Percentiles rank a stretch among this genome's conserved stretches.
phyloP scores from a whole-genome alignment of 805 yeast species.

The Ogataea nakhonphanomensis region DNA sequence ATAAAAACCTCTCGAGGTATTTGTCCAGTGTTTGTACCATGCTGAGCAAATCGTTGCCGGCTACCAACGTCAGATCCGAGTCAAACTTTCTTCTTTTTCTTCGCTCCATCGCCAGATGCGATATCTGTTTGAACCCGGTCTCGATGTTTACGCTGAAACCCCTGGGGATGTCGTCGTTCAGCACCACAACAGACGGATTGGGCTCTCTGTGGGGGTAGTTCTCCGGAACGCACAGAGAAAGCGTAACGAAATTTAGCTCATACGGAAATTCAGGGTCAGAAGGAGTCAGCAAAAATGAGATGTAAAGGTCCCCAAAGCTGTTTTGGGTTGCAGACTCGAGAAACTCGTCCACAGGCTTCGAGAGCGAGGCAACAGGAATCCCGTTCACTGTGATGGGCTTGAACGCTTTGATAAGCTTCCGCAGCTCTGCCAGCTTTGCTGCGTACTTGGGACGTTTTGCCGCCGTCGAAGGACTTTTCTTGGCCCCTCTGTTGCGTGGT shows the following conservation, averaged over 20 bases:
- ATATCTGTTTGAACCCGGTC: constrained; percentile 53
- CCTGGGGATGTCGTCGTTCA: constrained; percentile 65
- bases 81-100: constrained; percentile 18
- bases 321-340: constrained; percentile 15
- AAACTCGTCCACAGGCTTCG: constrained; percentile 19
- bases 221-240: constrained; percentile 53
- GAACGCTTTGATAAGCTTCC: constrained; percentile 18
- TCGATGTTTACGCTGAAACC: constrained; percentile 70
- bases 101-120: constrained; percentile 35
- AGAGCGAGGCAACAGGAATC: constrained; percentile 19
- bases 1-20: constrained; percentile 55
- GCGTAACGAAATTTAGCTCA: constrained; percentile 50
- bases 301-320: constrained; percentile 30
- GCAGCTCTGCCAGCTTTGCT: constrained; percentile 22
- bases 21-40: constrained; percentile 53
- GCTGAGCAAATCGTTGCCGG: constrained; percentile 51
- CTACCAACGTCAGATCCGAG: constrained; percentile 33
- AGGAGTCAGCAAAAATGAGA: constrained; percentile 48
- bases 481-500: not conserved
- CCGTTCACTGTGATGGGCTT: constrained; percentile 33
- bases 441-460: constrained; percentile 1
- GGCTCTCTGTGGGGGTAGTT: constrained; percentile 46
- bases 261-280: constrained; percentile 74
- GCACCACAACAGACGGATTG: constrained; percentile 50
- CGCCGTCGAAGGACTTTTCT: not conserved